Percentiles rank a stretch among this genome's conserved stretches.
These are phyloP conservation scores for Podospora pseudopauciseta DNA, from an alignment of 495 filamentous ascomycete genomes.

Conservation along the genomic window DNA sequence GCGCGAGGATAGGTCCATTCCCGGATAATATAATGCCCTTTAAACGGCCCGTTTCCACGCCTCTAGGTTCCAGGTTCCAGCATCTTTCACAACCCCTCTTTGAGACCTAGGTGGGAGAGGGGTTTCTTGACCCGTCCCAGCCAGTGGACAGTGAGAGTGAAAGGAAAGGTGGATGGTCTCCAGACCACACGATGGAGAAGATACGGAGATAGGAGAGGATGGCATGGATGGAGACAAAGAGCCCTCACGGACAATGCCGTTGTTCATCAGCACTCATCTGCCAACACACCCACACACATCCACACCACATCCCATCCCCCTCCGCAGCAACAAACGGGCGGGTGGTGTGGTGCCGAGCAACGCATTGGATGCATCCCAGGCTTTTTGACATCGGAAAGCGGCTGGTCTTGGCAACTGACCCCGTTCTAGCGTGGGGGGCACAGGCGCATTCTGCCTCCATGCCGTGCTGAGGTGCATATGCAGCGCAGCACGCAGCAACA, in stretches of 20 bases:
- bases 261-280: neutral
- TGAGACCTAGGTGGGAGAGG: neutral
- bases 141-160: too few relatives aligned
- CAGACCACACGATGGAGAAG: too few relatives aligned
- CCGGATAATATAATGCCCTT: neutral
- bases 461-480: neutral
- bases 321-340: slow-evolving; percentile 1
- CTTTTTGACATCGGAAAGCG: slow-evolving; percentile 5
- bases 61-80: neutral
- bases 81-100: neutral
- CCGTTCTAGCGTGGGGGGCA: slow-evolving; percentile 5
- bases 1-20: neutral
- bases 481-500: neutral
- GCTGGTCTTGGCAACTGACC: slow-evolving; percentile 13
- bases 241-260: neutral
- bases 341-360: slow-evolving; percentile 6
- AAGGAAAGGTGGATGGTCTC: too few relatives aligned
- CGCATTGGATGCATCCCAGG: slow-evolving; percentile 13
- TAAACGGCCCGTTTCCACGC: neutral
- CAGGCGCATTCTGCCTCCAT: neutral
- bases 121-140: neutral
- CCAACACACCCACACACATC: neutral
- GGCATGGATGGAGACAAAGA: neutral
- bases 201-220: neutral
- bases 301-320: neutral